These are phyloP conservation scores for Coemansia sp. DNA, from an alignment of 192 early-diverging fungal species.

Conservation along the genomic window DNA sequence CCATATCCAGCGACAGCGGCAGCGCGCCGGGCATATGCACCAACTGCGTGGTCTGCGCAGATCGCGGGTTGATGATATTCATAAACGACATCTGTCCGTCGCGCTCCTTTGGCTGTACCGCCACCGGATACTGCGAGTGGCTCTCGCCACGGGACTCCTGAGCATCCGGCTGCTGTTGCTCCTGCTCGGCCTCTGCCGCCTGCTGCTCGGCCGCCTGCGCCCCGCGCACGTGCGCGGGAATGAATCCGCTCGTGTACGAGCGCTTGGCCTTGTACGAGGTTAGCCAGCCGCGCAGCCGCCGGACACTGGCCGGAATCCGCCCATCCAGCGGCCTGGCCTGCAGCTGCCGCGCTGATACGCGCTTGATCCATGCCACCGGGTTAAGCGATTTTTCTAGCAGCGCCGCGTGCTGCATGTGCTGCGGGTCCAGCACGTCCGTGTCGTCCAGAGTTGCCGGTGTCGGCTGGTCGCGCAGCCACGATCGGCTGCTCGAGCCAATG, in stretches of 20 bases:
- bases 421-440: not conserved
- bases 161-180: not conserved
- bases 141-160: not conserved
- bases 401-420: slow-evolving; percentile 8
- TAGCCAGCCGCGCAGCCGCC: slow-evolving; percentile 34
- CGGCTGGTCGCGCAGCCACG: slow-evolving; percentile 32
- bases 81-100: slow-evolving; percentile 23
- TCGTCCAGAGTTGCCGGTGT: slow-evolving; percentile 6
- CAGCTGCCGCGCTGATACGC: slow-evolving; percentile 28
- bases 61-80: slow-evolving; percentile 40
- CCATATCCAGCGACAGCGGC: slow-evolving; percentile 19
- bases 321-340: slow-evolving; percentile 1
- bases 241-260: slow-evolving; percentile 24
- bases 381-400: slow-evolving; percentile 40
- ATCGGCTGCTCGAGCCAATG: slow-evolving; percentile 13
- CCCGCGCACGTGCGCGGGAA: slow-evolving; percentile 1
- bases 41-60: not conserved
- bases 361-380: slow-evolving; percentile 41
- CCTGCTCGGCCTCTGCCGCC: not conserved
- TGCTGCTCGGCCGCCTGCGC: not conserved
- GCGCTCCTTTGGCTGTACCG: not conserved
- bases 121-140: slow-evolving; percentile 19
- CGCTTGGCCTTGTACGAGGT: slow-evolving; percentile 29
- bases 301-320: slow-evolving; percentile 9
- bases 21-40: slow-evolving; percentile 31